Evolutionary conservation across 139 green algal species (phyloP).

Genomic region (Tetradesmus obliquus): DNA sequence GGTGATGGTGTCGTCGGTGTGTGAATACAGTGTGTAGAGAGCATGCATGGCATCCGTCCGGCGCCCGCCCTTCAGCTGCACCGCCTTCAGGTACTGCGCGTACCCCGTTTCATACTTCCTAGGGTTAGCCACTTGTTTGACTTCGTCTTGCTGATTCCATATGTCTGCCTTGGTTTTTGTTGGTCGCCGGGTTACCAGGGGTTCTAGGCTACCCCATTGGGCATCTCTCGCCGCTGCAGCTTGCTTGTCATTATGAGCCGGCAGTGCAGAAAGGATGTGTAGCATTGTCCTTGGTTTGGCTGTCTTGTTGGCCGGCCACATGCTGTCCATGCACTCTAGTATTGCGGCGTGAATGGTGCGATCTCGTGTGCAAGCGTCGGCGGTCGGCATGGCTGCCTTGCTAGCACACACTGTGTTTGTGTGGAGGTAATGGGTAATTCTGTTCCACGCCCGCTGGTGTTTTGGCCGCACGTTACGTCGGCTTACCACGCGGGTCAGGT

Average conservation of each 20-base stretch:
- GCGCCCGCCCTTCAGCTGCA: background rate
- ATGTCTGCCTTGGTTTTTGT: background rate
- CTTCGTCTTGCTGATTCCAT: background rate
- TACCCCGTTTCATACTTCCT: background rate
- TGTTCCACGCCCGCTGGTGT: background rate
- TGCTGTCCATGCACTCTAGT: background rate
- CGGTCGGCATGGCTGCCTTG: background rate
- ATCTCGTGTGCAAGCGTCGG: background rate
- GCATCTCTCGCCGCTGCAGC: too few relatives aligned
- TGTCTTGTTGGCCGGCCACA: background rate
- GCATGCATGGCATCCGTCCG: background rate
- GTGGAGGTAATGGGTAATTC: background rate
- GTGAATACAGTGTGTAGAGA: background rate
- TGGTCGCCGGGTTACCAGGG: background rate
- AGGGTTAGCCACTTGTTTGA: background rate
- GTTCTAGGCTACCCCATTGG: too few relatives aligned
- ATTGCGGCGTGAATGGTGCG: background rate
- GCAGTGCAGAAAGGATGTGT: too few relatives aligned
- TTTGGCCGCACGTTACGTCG: background rate
- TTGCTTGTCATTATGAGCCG: too few relatives aligned
- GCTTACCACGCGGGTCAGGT: background rate
- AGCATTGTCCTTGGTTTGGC: background rate
- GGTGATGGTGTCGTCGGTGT: background rate
- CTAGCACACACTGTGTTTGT: too few relatives aligned
- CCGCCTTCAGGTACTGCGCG: background rate